These are phyloP conservation scores for Boletellus ananiceps DNA, from an alignment of 768 basidiomycete genomes.

Conservation along the genomic window DNA sequence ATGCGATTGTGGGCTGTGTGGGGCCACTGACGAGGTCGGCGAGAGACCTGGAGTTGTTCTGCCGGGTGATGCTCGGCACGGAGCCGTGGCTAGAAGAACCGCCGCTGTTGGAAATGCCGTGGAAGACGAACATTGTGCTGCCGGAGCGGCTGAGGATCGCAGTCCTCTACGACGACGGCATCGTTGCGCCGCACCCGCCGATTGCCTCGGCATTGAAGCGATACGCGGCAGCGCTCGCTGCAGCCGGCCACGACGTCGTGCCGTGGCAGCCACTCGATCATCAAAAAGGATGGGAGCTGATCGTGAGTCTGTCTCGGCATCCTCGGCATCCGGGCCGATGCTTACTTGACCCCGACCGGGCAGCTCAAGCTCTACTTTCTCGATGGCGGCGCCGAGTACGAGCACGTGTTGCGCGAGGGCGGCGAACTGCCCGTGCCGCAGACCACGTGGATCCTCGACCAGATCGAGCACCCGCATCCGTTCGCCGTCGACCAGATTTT, in stretches of 20 bases:
- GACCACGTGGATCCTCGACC: conserved; percentile 40
- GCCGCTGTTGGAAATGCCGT: conserved; percentile 46
- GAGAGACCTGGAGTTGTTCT: conserved; percentile 47
- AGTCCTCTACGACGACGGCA: conserved; percentile 48
- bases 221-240: conserved; percentile 36
- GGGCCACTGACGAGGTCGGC: conserved; percentile 47
- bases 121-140: conserved; percentile 39
- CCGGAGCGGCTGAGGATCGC: conserved; percentile 42
- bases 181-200: conserved; percentile 48
- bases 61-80: conserved; percentile 41
- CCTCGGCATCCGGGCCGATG: neutral
- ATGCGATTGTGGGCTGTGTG: conserved; percentile 46
- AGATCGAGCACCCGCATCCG: conserved; percentile 35
- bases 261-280: conserved; percentile 45
- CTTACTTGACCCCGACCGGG: no score
- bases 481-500: conserved; percentile 42
- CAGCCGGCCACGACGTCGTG: conserved; percentile 50
- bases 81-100: conserved; percentile 46
- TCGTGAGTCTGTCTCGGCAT: conserved; percentile 29
- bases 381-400: conserved; percentile 46
- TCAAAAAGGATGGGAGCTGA: conserved; percentile 42
- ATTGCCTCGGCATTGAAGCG: conserved; percentile 38
- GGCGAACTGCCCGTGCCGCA: conserved; percentile 39
- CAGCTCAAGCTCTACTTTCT: conserved; percentile 46
- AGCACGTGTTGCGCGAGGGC: conserved; percentile 31